Evolutionary conservation across 2,329 filamentous ascomycete species (phyloP).

Genomic region (Pseudohalonectria lignicola): DNA sequence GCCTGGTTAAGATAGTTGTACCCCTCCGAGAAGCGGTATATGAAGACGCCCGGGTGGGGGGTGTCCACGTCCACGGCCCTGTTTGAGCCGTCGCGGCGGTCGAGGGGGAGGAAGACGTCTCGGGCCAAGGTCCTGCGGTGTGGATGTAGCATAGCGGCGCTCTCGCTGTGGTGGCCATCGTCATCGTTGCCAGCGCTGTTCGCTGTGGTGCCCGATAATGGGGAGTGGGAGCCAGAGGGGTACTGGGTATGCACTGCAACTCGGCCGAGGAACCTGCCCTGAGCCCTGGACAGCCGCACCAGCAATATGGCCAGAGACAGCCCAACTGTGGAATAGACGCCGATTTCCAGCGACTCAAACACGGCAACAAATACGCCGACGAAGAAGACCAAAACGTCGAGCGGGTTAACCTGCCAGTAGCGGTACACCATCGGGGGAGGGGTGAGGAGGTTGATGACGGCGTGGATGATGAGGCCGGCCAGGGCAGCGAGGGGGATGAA

Average conservation of each 20-base stretch:
- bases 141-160: no score
- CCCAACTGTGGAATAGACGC: slow-evolving; percentile 36
- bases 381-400: slow-evolving; percentile 10
- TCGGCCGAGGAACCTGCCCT: slow-evolving; percentile 34
- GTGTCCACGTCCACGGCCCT: slow-evolving; percentile 27
- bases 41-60: slow-evolving; percentile 36
- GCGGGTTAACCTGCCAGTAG: slow-evolving; percentile 37
- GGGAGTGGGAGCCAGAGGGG: neutral
- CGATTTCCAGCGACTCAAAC: slow-evolving; percentile 36
- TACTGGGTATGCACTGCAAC: neutral
- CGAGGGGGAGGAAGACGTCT: slow-evolving; percentile 28
- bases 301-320: slow-evolving; percentile 30
- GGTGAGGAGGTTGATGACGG: slow-evolving; percentile 57
- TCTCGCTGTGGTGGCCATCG: neutral
- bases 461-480: slow-evolving; percentile 87
- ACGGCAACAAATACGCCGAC: slow-evolving; percentile 10
- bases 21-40: slow-evolving; percentile 40
- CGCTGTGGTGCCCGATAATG: neutral
- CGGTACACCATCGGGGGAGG: slow-evolving; percentile 2
- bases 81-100: slow-evolving; percentile 31
- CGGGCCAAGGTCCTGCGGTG: neutral
- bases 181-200: neutral
- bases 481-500: slow-evolving; percentile 80
- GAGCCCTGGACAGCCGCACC: slow-evolving; percentile 31
- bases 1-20: slow-evolving; percentile 42